Conservation (phyloP, 257 asterid species). For the Catharanthus roseus region DNA sequence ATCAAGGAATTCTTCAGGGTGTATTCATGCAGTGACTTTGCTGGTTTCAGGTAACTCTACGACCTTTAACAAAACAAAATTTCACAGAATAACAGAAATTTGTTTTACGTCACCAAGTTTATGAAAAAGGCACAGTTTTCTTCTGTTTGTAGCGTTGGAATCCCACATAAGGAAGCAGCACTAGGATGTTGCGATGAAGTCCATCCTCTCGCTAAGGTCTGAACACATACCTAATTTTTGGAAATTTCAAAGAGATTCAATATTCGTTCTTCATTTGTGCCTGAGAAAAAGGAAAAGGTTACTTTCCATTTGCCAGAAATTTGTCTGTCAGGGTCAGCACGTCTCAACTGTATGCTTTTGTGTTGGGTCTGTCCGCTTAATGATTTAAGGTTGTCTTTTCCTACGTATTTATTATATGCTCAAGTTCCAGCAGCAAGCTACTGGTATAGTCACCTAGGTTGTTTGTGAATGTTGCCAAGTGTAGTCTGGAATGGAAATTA, state of each 20-base stretch:
- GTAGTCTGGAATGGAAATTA: background rate
- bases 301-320: background rate
- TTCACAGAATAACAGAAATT: too few relatives aligned
- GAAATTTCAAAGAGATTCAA: background rate
- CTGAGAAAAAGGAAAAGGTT: background rate
- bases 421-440: background rate
- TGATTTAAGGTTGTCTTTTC: background rate
- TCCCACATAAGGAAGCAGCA: slow-evolving; percentile 71
- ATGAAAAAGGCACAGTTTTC: slow-evolving; percentile 15
- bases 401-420: background rate
- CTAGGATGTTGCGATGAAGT: slow-evolving; percentile 64
- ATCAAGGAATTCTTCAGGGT: slow-evolving; percentile 53
- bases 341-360: background rate
- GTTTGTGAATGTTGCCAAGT: background rate
- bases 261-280: background rate
- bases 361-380: background rate
- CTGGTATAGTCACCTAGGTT: background rate
- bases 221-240: background rate
- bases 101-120: background rate
- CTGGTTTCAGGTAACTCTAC: slow-evolving; percentile 65
- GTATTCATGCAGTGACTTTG: slow-evolving; percentile 53
- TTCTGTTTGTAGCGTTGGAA: slow-evolving; percentile 46
- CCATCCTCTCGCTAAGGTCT: slow-evolving; percentile 68
- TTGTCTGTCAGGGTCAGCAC: background rate
- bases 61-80: background rate